Percentiles rank a stretch among this genome's conserved stretches.
These are phyloP conservation scores for Pascua sp. DNA, from an alignment of 1,284 basidiomycete species.

Conservation along the genomic window DNA sequence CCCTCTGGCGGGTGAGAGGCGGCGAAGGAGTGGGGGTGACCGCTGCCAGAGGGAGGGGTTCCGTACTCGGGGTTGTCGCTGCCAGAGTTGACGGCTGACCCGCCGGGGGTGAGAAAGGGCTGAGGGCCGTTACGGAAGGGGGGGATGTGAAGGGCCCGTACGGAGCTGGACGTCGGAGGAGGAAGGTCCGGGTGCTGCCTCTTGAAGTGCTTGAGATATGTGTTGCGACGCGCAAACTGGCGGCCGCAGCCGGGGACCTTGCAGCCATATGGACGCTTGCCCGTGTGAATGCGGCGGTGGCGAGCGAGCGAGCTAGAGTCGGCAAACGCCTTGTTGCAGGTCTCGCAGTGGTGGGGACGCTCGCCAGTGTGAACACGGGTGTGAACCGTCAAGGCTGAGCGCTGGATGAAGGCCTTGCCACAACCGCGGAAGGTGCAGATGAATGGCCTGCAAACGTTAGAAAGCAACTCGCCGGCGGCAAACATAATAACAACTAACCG, in stretches of 20 bases:
- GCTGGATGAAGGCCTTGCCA: constrained; percentile 50
- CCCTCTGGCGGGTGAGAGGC: constrained; percentile 40
- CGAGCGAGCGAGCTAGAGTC: constrained; percentile 59
- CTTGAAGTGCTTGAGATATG: constrained; percentile 43
- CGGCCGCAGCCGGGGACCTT: constrained; percentile 31
- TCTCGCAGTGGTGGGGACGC: constrained; percentile 56
- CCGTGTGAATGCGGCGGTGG: constrained; percentile 55
- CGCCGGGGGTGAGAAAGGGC: constrained; percentile 19
- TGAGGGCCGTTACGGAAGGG: constrained; percentile 3
- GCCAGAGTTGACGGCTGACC: constrained; percentile 10
- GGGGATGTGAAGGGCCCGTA: constrained; percentile 19
- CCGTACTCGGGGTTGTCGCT: constrained; percentile 25
- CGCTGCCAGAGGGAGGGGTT: constrained; percentile 16
- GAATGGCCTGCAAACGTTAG: constrained; percentile 41
- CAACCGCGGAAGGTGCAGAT: constrained; percentile 39
- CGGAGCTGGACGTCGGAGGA: constrained; percentile 26
- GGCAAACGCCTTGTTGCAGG: constrained; percentile 55
- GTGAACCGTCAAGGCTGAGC: constrained; percentile 50
- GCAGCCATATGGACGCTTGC: constrained; percentile 42
- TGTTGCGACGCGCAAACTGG: constrained; percentile 43
- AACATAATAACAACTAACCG: constrained; percentile 28
- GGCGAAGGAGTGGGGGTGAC: constrained; percentile 35
- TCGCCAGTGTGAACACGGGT: constrained; percentile 55
- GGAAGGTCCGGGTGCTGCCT: constrained; percentile 39
- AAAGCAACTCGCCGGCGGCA: neutral